Conservation (phyloP, 306 rosid species). For the Fragaria nilgerrensis region DNA sequence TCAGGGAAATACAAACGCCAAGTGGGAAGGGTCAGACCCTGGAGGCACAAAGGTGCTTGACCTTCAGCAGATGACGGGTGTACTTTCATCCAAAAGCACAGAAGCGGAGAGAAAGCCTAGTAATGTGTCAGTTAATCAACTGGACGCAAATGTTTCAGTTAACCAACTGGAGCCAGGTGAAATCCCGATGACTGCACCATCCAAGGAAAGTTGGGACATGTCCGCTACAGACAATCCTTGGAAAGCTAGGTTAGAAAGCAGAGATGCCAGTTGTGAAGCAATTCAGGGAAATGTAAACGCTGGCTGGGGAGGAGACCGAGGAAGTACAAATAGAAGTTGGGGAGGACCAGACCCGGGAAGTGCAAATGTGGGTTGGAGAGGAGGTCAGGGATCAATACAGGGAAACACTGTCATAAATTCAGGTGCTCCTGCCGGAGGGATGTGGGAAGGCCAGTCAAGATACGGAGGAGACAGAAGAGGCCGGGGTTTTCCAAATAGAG, state of each 20-base stretch:
- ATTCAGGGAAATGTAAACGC: slow-evolving; percentile 42
- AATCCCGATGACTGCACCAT: slow-evolving; percentile 35
- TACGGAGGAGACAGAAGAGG: slow-evolving; percentile 60
- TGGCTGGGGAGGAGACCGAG: slow-evolving; percentile 43
- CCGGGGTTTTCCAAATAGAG: slow-evolving; percentile 56
- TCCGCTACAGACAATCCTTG: slow-evolving; percentile 44
- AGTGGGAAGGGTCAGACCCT: slow-evolving; percentile 42
- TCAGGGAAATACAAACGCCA: slow-evolving; percentile 39
- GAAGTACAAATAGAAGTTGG: slow-evolving; percentile 40
- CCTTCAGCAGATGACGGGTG: not conserved
- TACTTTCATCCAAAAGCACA: not conserved
- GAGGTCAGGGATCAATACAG: slow-evolving; percentile 38
- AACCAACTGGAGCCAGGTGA: slow-evolving; percentile 20
- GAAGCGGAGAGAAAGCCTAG: not conserved
- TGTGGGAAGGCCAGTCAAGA: slow-evolving; percentile 56
- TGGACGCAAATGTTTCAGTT: not conserved
- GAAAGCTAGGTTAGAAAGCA: slow-evolving; percentile 59
- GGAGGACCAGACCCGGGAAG: slow-evolving; percentile 43
- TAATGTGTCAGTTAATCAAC: not conserved
- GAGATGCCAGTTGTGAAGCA: slow-evolving; percentile 46
- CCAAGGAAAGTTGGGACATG: slow-evolving; percentile 48
- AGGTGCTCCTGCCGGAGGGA: slow-evolving; percentile 21
- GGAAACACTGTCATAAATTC: slow-evolving; percentile 45
- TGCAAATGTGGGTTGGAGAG: slow-evolving; percentile 45
- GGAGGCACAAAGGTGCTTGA: slow-evolving; percentile 28